Evolutionary conservation across 192 early-diverging fungal species (phyloP).

Genomic region (Paraglomus brasilianum): DNA sequence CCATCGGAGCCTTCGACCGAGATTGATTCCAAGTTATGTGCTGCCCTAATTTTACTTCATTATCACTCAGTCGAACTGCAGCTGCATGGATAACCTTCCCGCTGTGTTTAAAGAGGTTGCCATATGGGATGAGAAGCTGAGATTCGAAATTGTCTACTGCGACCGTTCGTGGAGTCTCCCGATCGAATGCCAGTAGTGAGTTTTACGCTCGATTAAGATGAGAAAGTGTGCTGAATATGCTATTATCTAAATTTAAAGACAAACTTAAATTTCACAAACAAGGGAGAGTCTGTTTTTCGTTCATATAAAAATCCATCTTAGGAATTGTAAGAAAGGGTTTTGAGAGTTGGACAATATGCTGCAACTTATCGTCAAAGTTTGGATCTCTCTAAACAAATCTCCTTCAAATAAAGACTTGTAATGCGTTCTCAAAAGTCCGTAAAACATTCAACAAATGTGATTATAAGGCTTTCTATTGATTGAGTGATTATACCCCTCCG

Average conservation of each 20-base stretch:
- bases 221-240: constrained; percentile 10
- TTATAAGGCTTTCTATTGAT: background rate
- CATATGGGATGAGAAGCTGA: constrained; percentile 52
- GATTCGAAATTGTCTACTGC: constrained; percentile 48
- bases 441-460: background rate
- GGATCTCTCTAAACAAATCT: no score
- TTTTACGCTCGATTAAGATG: constrained; percentile 54
- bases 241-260: no score
- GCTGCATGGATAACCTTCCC: constrained; percentile 49
- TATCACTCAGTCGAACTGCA: constrained; percentile 41
- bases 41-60: constrained; percentile 32
- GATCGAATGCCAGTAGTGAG: constrained; percentile 57
- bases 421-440: background rate
- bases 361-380: no score
- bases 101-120: constrained; percentile 41
- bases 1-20: no score
- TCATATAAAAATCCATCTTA: no score
- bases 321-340: no score
- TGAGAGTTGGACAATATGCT: no score
- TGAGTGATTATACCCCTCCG: background rate
- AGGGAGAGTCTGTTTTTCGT: no score
- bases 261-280: no score
- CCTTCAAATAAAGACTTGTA: no score
- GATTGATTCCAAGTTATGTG: no score
- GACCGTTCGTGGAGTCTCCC: constrained; percentile 49